Evolutionary conservation across 352 stramenopile genomes (phyloP), one percentile per base, ranked within the genome.

Genomic region (Phytopythium boreale): DNA sequence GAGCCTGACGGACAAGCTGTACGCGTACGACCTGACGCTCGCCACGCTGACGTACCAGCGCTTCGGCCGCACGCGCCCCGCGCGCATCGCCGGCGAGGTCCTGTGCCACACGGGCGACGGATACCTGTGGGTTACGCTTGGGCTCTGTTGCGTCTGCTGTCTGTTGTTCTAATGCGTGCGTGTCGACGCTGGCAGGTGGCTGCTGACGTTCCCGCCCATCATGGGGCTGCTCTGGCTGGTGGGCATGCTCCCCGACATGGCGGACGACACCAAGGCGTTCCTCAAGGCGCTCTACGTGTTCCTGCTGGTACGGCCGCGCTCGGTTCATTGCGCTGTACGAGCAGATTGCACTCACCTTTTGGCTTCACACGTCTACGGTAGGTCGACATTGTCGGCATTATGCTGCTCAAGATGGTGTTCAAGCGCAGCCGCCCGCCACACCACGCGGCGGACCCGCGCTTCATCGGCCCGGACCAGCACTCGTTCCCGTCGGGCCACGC

Each of bases 401-500:
- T 93, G 66, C 58, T 92, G 56, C 74, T 95, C 39, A 95, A 95
- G 67, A 51, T 82, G 17, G 55, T 87, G 31, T 90, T 92, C 67
- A 87, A 86, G 61, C 87, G 87, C 55, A 63, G 82, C 15, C 77
- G 87, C 0, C 87, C 87, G 34, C 82, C 82, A n/a, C 88, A 92
- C 62, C 87, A 95, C 69, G 62, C 80, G 41, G 75, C 70, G 47
- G 84, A 95, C 62, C 67, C 79, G 47, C 81, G 87, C 43, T 95
- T 95, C 59, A 82, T 92, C 31, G 87, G 87, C 0, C 84, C 87
- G 0, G 87, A 95, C 69, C 79, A 95, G 72, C 86, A 93, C 64
- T 95, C 87, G 65, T 95, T 95, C 71, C 87, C 87, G 12, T 95
- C 87, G 4, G 87, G 87, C 46, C 87, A 95, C 68, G 87, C 84